Percentiles rank a stretch among this genome's conserved stretches.
Conservation (phyloP, 1,139 yeast genomes). For the Yamadazyma friedrichii region DNA sequence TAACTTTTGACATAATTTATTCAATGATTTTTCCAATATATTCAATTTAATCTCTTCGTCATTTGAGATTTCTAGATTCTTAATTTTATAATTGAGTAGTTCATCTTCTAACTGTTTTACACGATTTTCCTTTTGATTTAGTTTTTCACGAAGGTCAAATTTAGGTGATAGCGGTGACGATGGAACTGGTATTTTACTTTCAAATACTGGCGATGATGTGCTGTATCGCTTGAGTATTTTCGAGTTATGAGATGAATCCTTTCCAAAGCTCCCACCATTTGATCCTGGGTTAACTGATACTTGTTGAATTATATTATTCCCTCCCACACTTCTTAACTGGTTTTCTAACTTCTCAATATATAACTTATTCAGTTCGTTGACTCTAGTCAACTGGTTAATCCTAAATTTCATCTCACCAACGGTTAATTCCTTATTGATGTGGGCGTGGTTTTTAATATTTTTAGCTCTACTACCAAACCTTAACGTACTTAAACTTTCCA, state of each 20-base stretch:
- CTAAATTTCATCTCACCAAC: conserved; percentile 51
- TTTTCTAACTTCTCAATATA: conserved; percentile 50
- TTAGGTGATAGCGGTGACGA: conserved; percentile 13
- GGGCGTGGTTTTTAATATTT: conserved; percentile 64
- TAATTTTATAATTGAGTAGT: conserved; percentile 37
- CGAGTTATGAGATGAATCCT: not conserved
- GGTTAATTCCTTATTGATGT: conserved; percentile 68
- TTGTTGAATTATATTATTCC: too few species aligned
- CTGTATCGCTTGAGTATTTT: not conserved
- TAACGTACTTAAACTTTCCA: conserved; percentile 74
- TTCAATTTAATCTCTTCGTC: conserved; percentile 49
- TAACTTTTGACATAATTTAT: conserved; percentile 36
- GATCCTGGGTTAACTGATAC: not conserved
- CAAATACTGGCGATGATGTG: conserved; percentile 7
- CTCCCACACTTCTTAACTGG: conserved; percentile 26
- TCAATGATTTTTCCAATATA: conserved; percentile 38
- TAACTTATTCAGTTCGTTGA: conserved; percentile 42
- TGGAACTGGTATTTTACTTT: conserved; percentile 12
- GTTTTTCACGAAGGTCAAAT: conserved; percentile 22
- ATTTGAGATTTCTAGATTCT: conserved; percentile 30
- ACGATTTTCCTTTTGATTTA: conserved; percentile 33
- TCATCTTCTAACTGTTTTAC: conserved; percentile 39
- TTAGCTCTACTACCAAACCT: conserved; percentile 83
- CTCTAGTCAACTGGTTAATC: conserved; percentile 47
- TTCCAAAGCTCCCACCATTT: too few species aligned